A percentile compares a stretch with the other conserved stretches of the same genome.
These are phyloP conservation scores for Cydonia oblonga DNA, from an alignment of 331 rosid genomes.

Conservation along the genomic window DNA sequence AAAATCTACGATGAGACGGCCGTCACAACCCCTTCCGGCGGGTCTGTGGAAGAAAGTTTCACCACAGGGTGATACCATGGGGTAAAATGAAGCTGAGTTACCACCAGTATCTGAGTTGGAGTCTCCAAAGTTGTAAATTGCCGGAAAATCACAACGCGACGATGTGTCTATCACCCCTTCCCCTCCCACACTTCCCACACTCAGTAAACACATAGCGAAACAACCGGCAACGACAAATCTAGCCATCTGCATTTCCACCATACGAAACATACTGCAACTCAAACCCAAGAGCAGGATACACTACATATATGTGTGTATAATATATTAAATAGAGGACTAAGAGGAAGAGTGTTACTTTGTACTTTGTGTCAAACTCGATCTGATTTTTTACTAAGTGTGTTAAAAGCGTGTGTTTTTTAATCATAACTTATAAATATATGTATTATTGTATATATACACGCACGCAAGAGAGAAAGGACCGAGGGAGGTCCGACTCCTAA, in stretches of 20 bases:
- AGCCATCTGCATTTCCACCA: conserved; percentile 19
- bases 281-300: background rate
- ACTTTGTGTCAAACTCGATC: background rate
- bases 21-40: conserved; percentile 60
- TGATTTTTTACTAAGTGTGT: no score
- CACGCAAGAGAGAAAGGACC: no score
- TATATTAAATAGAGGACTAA: no score
- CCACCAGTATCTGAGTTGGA: conserved; percentile 91
- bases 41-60: conserved; percentile 55
- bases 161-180: conserved; percentile 1
- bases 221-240: background rate
- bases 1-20: conserved; percentile 66
- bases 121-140: conserved; percentile 83
- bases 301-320: no score
- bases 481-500: no score
- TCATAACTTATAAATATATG: no score
- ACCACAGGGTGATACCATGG: conserved; percentile 39
- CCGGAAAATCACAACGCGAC: conserved; percentile 37
- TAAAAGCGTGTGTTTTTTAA: no score
- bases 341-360: background rate
- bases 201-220: conserved; percentile 9
- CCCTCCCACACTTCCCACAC: conserved; percentile 16
- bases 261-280: background rate
- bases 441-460: no score
- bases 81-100: conserved; percentile 63